Evolutionary conservation across 2,329 filamentous ascomycete species (phyloP).

Genomic region (Raffaelea ambrosiae): DNA sequence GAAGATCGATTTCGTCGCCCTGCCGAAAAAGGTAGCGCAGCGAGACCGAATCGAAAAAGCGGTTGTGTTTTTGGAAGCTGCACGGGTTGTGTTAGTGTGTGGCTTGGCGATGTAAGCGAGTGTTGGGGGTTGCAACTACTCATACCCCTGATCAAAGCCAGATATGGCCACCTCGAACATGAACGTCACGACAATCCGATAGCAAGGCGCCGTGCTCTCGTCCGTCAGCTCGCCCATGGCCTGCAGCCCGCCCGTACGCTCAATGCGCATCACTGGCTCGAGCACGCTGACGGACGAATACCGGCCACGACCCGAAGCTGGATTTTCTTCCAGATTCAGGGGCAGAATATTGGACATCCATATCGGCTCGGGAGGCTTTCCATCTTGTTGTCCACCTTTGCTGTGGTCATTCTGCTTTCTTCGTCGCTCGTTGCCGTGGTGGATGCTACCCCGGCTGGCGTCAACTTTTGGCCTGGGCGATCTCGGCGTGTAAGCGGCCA

Average conservation of each 20-base stretch:
- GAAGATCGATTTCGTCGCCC: conserved; percentile 13
- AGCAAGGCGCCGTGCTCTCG: conserved; percentile 2
- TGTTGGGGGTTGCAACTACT: background rate
- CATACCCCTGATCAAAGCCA: conserved; percentile 10
- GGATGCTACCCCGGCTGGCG: no score
- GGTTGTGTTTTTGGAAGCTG: conserved; percentile 14
- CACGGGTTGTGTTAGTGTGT: background rate
- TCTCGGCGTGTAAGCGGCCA: no score
- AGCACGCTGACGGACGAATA: conserved; percentile 15
- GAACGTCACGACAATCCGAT: conserved; percentile 15
- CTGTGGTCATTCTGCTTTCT: background rate
- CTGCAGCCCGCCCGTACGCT: conserved; percentile 7
- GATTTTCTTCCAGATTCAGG: conserved; percentile 13
- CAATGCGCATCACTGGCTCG: conserved; percentile 16
- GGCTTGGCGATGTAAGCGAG: no score
- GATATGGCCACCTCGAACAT: conserved; percentile 16
- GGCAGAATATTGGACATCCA: conserved; percentile 16
- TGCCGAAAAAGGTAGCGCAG: conserved; percentile 15
- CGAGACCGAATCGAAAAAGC: conserved; percentile 17
- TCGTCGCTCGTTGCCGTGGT: background rate
- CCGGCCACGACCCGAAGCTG: conserved; percentile 13
- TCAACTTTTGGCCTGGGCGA: no score
- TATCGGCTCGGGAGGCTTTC: background rate
- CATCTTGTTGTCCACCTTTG: background rate
- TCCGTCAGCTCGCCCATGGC: background rate